phyloP scores from a whole-genome alignment of 331 rosid genomes.

The Rosa hybrid region DNA sequence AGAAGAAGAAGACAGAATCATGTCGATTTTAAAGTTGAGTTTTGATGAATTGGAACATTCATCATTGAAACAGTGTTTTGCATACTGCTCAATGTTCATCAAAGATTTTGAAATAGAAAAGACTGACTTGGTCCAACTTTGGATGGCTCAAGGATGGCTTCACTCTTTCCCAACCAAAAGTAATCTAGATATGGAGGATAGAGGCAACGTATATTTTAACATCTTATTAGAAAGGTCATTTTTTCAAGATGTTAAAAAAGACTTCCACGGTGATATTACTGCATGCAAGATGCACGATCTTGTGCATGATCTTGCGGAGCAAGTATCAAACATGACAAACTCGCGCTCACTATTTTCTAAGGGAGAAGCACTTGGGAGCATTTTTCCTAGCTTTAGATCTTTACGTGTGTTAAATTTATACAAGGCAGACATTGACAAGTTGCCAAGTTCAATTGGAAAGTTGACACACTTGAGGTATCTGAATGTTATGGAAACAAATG shows the following conservation, averaged over 20 bases:
- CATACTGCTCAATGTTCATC: conserved; percentile 2
- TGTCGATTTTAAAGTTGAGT: neutral
- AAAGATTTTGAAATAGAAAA: neutral
- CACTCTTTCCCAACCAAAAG: neutral
- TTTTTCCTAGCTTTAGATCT: too few relatives aligned
- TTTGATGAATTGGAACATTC: neutral
- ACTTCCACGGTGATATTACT: neutral
- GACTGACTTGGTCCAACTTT: conserved; percentile 2
- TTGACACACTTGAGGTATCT: too few relatives aligned
- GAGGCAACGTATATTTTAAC: neutral
- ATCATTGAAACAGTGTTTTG: neutral
- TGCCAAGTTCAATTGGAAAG: too few relatives aligned
- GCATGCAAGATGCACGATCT: neutral
- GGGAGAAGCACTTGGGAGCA: too few relatives aligned
- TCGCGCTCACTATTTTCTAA: neutral
- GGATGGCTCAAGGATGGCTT: conserved; percentile 11
- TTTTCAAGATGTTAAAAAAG: neutral
- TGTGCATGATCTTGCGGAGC: neutral
- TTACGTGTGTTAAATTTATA: too few relatives aligned
- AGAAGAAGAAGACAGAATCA: neutral
- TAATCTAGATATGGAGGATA: neutral
- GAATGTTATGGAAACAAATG: too few relatives aligned
- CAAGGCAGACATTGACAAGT: too few relatives aligned
- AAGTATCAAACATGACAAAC: neutral
- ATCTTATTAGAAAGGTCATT: neutral